These are phyloP conservation scores for Daldinia eschscholtzii DNA, from an alignment of 2,329 filamentous ascomycete genomes.

Conservation along the genomic window DNA sequence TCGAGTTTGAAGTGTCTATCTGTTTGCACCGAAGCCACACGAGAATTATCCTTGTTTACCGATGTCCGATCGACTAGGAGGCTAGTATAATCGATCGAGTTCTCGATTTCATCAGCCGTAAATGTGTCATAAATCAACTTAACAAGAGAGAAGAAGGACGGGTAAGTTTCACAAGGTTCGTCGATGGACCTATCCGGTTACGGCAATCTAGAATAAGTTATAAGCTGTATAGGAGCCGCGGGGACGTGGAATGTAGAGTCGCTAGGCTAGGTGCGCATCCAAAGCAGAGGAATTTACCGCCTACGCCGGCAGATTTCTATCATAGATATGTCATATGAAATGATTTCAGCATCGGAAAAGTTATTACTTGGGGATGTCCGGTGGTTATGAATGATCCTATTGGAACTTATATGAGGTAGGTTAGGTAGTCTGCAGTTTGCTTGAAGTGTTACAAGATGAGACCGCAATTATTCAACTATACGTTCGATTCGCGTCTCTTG, in stretches of 20 bases:
- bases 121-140: background rate
- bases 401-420: background rate
- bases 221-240: background rate
- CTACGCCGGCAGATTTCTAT: background rate
- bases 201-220: background rate
- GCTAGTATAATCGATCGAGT: background rate
- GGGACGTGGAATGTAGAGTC: background rate
- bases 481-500: background rate
- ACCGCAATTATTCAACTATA: background rate
- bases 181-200: background rate
- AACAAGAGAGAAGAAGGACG: background rate
- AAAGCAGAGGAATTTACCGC: background rate
- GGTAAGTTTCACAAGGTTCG: background rate
- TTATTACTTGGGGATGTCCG: conserved; percentile 35
- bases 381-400: background rate
- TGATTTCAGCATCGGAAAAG: background rate
- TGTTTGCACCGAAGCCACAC: conserved; percentile 8
- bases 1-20: background rate
- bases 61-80: background rate
- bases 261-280: too few relatives aligned
- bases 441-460: conserved; percentile 8
- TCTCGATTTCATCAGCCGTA: background rate
- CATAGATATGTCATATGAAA: background rate
- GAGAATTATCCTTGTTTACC: conserved; percentile 6
- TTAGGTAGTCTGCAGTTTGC: background rate